Conservation (phyloP, 2,329 filamentous ascomycete species). For the Piedraia hortae region DNA sequence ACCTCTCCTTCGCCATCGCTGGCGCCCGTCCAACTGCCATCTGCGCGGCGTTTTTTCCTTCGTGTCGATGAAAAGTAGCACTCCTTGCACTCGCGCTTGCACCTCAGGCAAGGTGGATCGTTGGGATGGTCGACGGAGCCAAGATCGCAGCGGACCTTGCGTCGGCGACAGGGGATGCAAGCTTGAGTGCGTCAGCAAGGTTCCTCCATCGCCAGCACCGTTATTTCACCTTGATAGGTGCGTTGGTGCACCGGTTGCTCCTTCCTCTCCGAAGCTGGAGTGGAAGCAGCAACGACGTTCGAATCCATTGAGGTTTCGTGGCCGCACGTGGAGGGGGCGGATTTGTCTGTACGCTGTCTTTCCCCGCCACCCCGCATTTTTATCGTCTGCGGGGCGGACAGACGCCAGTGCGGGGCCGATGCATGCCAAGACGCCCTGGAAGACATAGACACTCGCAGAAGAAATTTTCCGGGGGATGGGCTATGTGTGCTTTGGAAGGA, state of each 20-base stretch:
- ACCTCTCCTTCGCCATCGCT: slow-evolving; percentile 23
- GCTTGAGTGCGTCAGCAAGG: slow-evolving; percentile 12
- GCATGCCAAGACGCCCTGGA: no score
- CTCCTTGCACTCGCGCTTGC: slow-evolving; percentile 79
- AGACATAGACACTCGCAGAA: no score
- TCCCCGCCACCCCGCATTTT: no score
- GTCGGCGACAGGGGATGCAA: slow-evolving; percentile 26
- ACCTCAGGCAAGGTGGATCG: slow-evolving; percentile 80
- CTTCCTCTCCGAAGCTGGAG: no score
- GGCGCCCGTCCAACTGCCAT: slow-evolving; percentile 15
- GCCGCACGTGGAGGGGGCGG: no score
- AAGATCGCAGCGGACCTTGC: slow-evolving; percentile 31
- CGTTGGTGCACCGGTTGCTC: slow-evolving; percentile 3
- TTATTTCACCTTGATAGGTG: slow-evolving; percentile 6
- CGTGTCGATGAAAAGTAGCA: slow-evolving; percentile 91
- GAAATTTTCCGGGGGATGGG: no score
- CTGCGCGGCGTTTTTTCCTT: slow-evolving; percentile 55
- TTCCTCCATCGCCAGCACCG: not conserved
- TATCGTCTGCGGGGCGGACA: no score
- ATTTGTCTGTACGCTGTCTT: no score
- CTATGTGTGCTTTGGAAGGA: no score
- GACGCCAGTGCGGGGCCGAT: no score
- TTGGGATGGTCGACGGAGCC: slow-evolving; percentile 73
- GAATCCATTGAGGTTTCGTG: no score
- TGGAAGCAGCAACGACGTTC: no score